These are phyloP conservation scores for Beta lomatogona DNA, from an alignment of 179 eudicot species.

Conservation along the genomic window DNA sequence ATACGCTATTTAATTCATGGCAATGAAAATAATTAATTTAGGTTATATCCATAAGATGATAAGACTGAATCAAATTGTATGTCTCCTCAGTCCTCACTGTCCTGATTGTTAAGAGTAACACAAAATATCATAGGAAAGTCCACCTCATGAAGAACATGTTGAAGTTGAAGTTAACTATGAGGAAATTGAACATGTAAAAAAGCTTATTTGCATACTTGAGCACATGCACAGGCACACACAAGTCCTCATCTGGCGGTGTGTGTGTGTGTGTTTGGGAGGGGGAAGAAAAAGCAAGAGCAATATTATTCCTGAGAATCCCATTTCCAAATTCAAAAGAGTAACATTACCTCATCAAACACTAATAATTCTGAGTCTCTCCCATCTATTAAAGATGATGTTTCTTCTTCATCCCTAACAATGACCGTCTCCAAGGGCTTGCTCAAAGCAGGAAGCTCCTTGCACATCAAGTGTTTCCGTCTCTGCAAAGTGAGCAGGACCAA, in stretches of 20 bases:
- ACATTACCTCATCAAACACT: constrained; percentile 34
- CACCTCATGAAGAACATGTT: neutral
- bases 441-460: constrained; percentile 62
- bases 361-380: constrained; percentile 22
- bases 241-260: neutral
- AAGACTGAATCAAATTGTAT: neutral
- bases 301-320: neutral
- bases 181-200: neutral
- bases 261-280: neutral
- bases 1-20: neutral
- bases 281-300: neutral
- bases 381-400: constrained; percentile 28
- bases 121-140: neutral
- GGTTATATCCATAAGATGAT: too few species aligned
- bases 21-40: neutral
- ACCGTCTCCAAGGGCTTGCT: constrained; percentile 38
- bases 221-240: neutral
- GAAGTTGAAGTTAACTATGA: neutral
- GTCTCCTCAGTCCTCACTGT: neutral
- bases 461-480: constrained; percentile 90
- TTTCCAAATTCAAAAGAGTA: neutral
- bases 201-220: neutral
- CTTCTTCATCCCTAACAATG: constrained; percentile 29
- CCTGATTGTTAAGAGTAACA: neutral
- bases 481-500: constrained; percentile 66